Conservation (phyloP, 805 yeast genomes). For the Zygotorulaspora chibaensis region DNA sequence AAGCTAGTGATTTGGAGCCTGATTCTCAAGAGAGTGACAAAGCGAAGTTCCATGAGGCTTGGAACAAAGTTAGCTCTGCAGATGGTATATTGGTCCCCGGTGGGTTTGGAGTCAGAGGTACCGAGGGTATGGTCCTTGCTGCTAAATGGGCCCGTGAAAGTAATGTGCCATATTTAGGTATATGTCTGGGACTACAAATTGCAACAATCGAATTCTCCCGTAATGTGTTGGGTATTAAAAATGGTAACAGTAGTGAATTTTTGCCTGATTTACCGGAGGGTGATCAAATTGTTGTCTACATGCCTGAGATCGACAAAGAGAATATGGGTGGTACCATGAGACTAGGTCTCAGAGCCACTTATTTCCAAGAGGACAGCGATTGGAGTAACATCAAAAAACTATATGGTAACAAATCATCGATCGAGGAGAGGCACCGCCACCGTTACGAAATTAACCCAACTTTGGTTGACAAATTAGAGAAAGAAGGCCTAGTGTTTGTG, state of each 20-base stretch:
- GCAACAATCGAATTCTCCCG: conserved; percentile 94
- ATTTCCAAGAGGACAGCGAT: conserved; percentile 63
- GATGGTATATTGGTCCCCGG: conserved; percentile 98
- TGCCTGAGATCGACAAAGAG: conserved; percentile 97
- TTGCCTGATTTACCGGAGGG: conserved; percentile 56
- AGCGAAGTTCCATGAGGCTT: conserved; percentile 84
- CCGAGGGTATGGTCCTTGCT: conserved; percentile 96
- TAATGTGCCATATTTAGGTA: conserved; percentile 90
- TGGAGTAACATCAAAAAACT: conserved; percentile 69
- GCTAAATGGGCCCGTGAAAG: conserved; percentile 98
- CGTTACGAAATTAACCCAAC: conserved; percentile 95
- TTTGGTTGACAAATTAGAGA: conserved; percentile 65
- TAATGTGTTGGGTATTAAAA: conserved; percentile 61
- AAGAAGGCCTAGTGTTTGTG: conserved; percentile 76
- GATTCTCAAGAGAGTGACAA: conserved; percentile 59
- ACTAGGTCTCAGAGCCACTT: conserved; percentile 88
- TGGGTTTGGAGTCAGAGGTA: conserved; percentile 96
- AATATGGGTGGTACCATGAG: conserved; percentile 99
- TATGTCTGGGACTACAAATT: conserved; percentile 94
- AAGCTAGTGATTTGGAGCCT: conserved; percentile 83
- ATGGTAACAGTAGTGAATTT: conserved; percentile 81
- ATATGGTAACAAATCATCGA: conserved; percentile 65
- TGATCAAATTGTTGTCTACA: conserved; percentile 75
- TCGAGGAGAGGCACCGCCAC: conserved; percentile 95
- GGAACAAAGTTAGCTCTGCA: conserved; percentile 89